Evolutionary conservation across 352 stramenopile genomes (phyloP), one percentile per base, ranked within the genome.

Genomic region (Pythium angustatum): DNA sequence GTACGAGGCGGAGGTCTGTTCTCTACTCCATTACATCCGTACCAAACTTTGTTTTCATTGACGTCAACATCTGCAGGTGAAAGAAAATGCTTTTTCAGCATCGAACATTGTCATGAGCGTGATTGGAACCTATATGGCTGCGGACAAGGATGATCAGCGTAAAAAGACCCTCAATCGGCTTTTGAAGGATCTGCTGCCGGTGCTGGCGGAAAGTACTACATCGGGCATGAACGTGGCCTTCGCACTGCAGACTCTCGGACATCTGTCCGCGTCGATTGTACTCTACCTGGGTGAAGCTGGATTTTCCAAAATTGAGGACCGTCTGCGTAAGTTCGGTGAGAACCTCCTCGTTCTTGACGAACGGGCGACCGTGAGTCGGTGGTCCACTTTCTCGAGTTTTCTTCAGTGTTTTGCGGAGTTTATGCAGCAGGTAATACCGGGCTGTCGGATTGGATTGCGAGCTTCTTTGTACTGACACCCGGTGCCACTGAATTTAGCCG

Each of bases 141-240:
- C 65, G n/a, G 62, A 69, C 19, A 79, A 78, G 30, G 71, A 87
- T 24, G 76, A 88, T 14, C 43, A 38, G 41, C 72, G 74, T 26
- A 94, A 93, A 56, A 90, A 88, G 45, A 69, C 69, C 12, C 60
- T 92, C 41, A 89, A 92, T 45, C 83, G 78, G 38, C 78, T 94
- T 41, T 51, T 92, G 28, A 91, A 93, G 44, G 81, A 93, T 21
- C 60, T 91, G 33, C 62, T 94, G 5, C 81, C 79, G 0, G 62
- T 81, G 31, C 54, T 94, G 34, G 88, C 69, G 19, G 78, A 91
- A 54, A 63, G 70, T n/a, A 50, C 70, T 21, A 69, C 73, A 21
- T 54, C 70, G 30, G 73, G 66, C 41, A 68, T 71, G 1, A 66
- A 49, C 26, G 71, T 87, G 24, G 64, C 77, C 11, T 90, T 92